Conservation (phyloP, 164 flowering plant species). For the Echeveria elegans region DNA sequence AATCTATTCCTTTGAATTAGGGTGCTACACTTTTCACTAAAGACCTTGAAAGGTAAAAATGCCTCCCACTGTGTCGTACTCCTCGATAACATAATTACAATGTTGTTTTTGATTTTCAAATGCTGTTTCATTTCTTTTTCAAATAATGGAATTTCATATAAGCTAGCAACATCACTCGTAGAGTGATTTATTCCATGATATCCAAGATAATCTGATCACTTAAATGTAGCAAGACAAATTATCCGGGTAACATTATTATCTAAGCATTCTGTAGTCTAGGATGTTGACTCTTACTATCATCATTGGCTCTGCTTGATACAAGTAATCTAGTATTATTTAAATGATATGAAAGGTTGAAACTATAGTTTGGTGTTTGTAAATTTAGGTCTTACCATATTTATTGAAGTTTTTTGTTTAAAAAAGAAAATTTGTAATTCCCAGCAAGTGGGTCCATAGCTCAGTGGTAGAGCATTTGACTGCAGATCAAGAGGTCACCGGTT, state of each 20-base stretch:
- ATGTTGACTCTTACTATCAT: no score
- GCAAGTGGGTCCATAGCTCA: slow-evolving; percentile 74
- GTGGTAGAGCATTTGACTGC: slow-evolving; percentile 99
- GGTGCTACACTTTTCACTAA: slow-evolving; percentile 73
- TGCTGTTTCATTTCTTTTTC: neutral
- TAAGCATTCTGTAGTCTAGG: no score
- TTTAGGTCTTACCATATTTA: neutral
- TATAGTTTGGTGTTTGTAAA: neutral
- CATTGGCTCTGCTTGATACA: no score
- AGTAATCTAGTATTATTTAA: no score
- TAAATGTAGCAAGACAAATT: no score
- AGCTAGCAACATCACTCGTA: no score
- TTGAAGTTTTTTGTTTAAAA: neutral
- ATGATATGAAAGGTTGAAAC: no score
- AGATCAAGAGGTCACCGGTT: slow-evolving; percentile 97
- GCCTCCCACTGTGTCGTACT: neutral
- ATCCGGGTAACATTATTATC: no score
- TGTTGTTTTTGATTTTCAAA: neutral
- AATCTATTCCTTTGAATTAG: slow-evolving; percentile 23
- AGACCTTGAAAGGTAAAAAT: slow-evolving; percentile 67
- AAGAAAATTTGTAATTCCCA: neutral
- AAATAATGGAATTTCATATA: no score
- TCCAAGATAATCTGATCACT: no score
- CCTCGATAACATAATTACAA: no score
- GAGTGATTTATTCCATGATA: no score